A percentile compares a stretch with the other conserved stretches of the same genome.
These are phyloP conservation scores for Tylopilus sp. DNA, from an alignment of 768 basidiomycete species.

Conservation along the genomic window DNA sequence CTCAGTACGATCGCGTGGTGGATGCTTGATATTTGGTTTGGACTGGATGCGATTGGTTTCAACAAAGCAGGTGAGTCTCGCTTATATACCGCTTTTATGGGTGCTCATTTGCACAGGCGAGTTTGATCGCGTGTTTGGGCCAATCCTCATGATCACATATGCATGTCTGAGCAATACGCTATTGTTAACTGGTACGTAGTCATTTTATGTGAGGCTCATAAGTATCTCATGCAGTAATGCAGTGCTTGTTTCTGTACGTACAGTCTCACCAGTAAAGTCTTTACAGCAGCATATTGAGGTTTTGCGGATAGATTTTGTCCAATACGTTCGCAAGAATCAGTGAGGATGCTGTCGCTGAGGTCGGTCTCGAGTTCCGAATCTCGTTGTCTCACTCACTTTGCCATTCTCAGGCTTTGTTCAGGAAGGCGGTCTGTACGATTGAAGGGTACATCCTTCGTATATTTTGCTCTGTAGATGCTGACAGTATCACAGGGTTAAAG, in stretches of 20 bases:
- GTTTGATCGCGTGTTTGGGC: constrained; percentile 88
- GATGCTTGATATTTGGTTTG: constrained; percentile 93
- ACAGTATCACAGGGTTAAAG: constrained; percentile 60
- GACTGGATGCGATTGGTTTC: constrained; percentile 92
- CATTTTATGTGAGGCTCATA: background rate
- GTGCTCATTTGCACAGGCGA: constrained; percentile 39
- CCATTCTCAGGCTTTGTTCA: constrained; percentile 77
- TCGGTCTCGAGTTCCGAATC: constrained; percentile 25
- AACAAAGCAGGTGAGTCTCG: constrained; percentile 64
- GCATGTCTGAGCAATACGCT: constrained; percentile 92
- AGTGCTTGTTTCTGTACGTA: constrained; percentile 77
- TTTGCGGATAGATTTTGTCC: constrained; percentile 70
- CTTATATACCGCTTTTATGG: background rate
- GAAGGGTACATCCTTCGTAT: constrained; percentile 63
- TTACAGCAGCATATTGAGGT: background rate
- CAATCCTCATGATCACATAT: constrained; percentile 86
- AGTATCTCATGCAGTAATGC: constrained; percentile 8
- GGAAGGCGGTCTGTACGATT: constrained; percentile 89
- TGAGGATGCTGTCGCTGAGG: constrained; percentile 91
- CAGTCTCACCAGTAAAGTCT: background rate
- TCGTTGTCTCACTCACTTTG: background rate
- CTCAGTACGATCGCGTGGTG: constrained; percentile 80
- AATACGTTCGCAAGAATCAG: constrained; percentile 95
- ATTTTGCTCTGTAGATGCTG: constrained; percentile 6
- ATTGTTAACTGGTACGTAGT: constrained; percentile 73